Conservation (phyloP, 257 asterid species). For the Fraxinus quadrangulata region DNA sequence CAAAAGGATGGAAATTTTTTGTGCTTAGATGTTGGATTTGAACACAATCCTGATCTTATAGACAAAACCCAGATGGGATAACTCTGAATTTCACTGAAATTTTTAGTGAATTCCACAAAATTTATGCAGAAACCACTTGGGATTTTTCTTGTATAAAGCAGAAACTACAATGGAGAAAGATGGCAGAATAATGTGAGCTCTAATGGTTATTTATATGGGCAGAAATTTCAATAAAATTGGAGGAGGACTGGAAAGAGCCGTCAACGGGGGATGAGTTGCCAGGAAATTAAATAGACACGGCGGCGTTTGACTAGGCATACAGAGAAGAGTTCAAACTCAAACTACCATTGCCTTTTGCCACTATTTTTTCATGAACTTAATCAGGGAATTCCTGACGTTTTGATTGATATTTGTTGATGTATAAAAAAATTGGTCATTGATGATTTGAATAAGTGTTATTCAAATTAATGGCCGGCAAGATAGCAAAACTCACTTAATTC, state of each 20-base stretch:
- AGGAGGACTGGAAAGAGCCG: conserved; percentile 23
- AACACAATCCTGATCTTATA: not conserved
- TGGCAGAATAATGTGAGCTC: not conserved
- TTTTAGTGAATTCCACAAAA: not conserved
- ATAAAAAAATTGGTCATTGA: no score
- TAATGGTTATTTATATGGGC: no score
- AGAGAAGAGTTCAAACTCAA: not conserved
- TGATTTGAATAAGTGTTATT: no score
- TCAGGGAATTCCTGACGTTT: no score
- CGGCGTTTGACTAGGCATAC: conserved; percentile 27
- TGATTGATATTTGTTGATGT: no score
- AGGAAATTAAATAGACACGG: conserved; percentile 18
- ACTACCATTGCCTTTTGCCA: not conserved
- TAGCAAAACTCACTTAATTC: no score
- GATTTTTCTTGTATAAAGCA: not conserved
- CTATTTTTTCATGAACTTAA: no score
- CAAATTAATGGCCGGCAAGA: no score
- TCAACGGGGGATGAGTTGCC: conserved; percentile 21
- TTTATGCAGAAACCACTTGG: not conserved
- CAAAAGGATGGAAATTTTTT: not conserved
- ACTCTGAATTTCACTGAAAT: not conserved
- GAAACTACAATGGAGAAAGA: not conserved
- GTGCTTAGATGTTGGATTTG: not conserved
- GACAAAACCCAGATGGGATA: not conserved
- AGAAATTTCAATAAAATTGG: not conserved